These are phyloP conservation scores for Withania somnifera DNA, from an alignment of 305 asterid species.

Conservation along the genomic window DNA sequence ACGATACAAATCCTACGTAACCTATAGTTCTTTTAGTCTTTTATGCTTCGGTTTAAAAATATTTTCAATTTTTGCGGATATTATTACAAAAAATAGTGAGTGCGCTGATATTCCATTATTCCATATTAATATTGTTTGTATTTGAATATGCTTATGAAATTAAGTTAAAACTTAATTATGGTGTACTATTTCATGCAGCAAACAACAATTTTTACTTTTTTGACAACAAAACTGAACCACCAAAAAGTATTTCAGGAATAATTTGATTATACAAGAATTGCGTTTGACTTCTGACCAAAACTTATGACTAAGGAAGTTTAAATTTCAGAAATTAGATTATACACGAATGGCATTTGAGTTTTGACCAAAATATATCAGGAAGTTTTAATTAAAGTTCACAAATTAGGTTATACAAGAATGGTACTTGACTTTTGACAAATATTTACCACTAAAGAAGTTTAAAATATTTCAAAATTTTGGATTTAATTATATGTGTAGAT, in stretches of 20 bases:
- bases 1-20: too few species aligned
- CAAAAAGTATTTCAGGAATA: neutral
- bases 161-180: neutral
- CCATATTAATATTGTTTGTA: neutral
- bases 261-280: neutral
- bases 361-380: neutral
- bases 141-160: neutral
- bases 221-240: neutral
- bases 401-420: neutral
- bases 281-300: neutral
- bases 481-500: neutral
- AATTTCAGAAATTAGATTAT: neutral
- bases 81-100: too few species aligned
- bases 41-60: too few species aligned
- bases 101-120: too few species aligned
- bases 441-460: neutral
- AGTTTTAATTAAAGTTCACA: neutral
- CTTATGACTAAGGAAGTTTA: neutral
- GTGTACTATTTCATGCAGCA: neutral
- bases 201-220: too few species aligned
- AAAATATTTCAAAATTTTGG: neutral
- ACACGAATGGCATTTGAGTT: too few species aligned
- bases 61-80: too few species aligned
- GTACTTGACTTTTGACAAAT: neutral
- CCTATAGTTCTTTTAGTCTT: too few species aligned